Evolutionary conservation across 2,329 filamentous ascomycete species (phyloP).

Genomic region (Cercospora berteroae): DNA sequence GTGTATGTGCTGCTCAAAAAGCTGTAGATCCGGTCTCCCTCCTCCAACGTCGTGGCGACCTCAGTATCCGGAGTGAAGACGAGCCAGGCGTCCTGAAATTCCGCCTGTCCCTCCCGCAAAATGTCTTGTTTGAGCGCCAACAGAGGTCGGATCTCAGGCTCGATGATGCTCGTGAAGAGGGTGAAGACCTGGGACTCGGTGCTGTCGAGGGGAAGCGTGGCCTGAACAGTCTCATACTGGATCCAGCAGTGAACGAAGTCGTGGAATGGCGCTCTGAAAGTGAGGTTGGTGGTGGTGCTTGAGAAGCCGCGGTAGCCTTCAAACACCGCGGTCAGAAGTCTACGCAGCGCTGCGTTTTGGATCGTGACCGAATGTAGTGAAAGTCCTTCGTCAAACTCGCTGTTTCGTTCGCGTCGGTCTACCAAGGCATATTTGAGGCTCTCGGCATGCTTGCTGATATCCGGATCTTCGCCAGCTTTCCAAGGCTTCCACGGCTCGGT

Average conservation of each 20-base stretch:
- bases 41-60: neutral
- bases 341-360: slow-evolving; percentile 61
- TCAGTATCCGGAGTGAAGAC: slow-evolving; percentile 6
- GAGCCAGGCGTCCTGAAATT: slow-evolving; percentile 26
- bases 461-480: slow-evolving; percentile 8
- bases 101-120: slow-evolving; percentile 17
- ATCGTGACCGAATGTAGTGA: slow-evolving; percentile 60
- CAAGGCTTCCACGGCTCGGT: neutral
- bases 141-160: slow-evolving; percentile 17
- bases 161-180: slow-evolving; percentile 30
- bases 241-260: slow-evolving; percentile 41
- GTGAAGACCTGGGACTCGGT: slow-evolving; percentile 23
- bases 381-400: slow-evolving; percentile 38
- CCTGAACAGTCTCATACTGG: slow-evolving; percentile 28
- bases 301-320: slow-evolving; percentile 52
- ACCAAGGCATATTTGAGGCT: slow-evolving; percentile 29
- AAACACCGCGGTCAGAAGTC: slow-evolving; percentile 55
- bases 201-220: neutral
- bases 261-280: slow-evolving; percentile 38
- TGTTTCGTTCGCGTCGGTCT: slow-evolving; percentile 28
- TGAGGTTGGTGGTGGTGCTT: slow-evolving; percentile 35
- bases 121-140: slow-evolving; percentile 9
- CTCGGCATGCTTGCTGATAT: slow-evolving; percentile 11
- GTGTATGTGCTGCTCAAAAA: slow-evolving; percentile 27
- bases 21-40: neutral